Base-by-base conservation (phyloP, 352 stramenopile species). In the Chrysophaeum taylorii region DNA sequence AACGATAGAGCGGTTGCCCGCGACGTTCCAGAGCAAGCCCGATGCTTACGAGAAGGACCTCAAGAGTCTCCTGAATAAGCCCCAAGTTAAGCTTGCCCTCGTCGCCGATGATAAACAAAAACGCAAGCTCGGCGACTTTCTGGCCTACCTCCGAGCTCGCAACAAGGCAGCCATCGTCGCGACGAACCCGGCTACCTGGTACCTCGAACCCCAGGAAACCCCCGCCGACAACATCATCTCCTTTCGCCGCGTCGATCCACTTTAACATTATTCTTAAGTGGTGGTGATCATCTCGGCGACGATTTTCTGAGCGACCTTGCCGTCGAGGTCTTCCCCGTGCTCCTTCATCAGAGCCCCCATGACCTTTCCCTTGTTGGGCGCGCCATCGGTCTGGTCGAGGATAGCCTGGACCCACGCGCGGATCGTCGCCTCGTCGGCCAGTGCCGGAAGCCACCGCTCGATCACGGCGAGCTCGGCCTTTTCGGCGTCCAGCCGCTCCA, bases 281-380 rank as follows among this genome's bases (percentile, higher is more conserved):
- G n/a, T n/a, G n/a, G 43, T 64, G 27, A 64, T 23, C 25, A 53
- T 37, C 25, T 64, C 54, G 27, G 35, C 52, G 23, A 64, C 62
- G 37, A 71, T n/a, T 4, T 63, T 14, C 62, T 68, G 48, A 21
- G 66, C 66, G 5, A 68, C 9, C 66, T 71, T 71, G 4, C 66
- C 66, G 42, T 71, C 66, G 37, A 71, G 1, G 12, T 75, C 70
- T 1, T 45, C 64, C 38, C 39, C 69, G 70, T 75, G 70, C 9
- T 25, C 45, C 53, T 72, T 75, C 70, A 75, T 75, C 2, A 75
- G 31, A 31, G 64, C 64, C 2, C 64, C 64, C 70, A 75, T 75
- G 16, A 75, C n/a, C 50, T 72, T 75, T 0, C 70, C 70, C 36
- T 62, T 64, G 61, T 75, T 75, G n/a, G 38, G 37, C 38, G 36